phyloP scores from a whole-genome alignment of 495 filamentous ascomycete genomes.

The Aspergillus cavernicola region DNA sequence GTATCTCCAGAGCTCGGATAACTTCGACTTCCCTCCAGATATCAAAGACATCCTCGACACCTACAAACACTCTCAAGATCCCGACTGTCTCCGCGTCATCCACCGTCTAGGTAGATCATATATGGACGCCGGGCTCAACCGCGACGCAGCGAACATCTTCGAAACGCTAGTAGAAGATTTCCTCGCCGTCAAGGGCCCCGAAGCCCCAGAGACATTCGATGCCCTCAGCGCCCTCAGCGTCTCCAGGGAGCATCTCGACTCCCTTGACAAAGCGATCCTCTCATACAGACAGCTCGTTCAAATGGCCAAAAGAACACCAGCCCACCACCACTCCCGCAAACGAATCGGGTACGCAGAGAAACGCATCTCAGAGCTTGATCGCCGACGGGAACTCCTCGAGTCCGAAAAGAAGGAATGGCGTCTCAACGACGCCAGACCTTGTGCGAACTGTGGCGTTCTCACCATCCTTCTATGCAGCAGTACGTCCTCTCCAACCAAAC shows the following conservation, averaged over 20 bases:
- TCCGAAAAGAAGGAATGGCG: constrained; percentile 27
- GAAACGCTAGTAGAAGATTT: constrained; percentile 27
- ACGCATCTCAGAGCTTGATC: constrained; percentile 24
- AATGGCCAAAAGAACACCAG: constrained; percentile 22
- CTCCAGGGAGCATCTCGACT: constrained; percentile 26
- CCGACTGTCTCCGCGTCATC: constrained; percentile 27
- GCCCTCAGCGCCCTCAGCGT: constrained; percentile 30
- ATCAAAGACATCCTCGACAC: constrained; percentile 25
- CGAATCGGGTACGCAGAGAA: constrained; percentile 26
- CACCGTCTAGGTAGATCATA: constrained; percentile 28
- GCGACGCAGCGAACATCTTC: constrained; percentile 27
- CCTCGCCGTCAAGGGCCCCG: constrained; percentile 18
- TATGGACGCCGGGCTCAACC: constrained; percentile 28
- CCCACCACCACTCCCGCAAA: constrained; percentile 22
- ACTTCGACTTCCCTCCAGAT: constrained; percentile 30
- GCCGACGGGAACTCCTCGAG: constrained; percentile 23
- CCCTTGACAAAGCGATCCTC: constrained; percentile 26
- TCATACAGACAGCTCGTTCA: constrained; percentile 28
- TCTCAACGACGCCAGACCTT: constrained; percentile 19
- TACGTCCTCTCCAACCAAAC: constrained; percentile 18
- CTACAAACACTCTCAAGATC: constrained; percentile 23
- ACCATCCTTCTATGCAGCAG: constrained; percentile 27
- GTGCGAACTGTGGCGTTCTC: constrained; percentile 17
- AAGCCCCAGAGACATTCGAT: constrained; percentile 27
- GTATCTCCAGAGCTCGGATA: constrained; percentile 26